Evolutionary conservation across 345 rosid genomes (phyloP), one percentile per base, ranked within the genome.

Genomic region (Excoecaria agallocha): DNA sequence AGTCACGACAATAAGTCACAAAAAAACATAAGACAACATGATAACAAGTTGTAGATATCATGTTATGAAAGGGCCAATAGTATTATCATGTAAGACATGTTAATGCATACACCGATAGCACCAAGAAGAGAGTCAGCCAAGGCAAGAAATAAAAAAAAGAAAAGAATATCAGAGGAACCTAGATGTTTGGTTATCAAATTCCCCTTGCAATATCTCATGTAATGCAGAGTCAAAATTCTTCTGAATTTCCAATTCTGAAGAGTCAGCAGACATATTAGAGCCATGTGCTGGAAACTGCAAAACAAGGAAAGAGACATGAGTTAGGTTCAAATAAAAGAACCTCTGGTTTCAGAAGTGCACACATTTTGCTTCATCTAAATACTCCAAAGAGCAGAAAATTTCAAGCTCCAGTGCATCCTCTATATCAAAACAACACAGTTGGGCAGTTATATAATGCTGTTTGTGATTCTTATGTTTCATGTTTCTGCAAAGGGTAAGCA

Each of bases 271-370:
- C 79, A 85, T 75, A 60, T 89, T 89, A 4, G 88, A 75, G 78
- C 77, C 78, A 82, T 69, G 82, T 70, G 88, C 88, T 52, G 98
- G 93, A 85, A 92, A 92, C 98, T 94, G 94, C 87, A 89, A 84
- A 58, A 70, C 84, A 83, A 63, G 6, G 9, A 43, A 43, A 43
- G 48, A 43, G 10, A 48, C 41, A 62, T 19, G 82, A 38, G 50
- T 45, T 49, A 68, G 72, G 75, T 68, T 67, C 17, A 39, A 19
- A 4, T 43, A 9, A 59, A 11, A 25, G 39, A 59, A 59, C 35
- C 13, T 59, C 39, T 59, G 64, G 16, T 15, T 24, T 59, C 25
- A 6, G 35, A 59, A 59, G 9, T 59, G 38, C 10, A 30, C n/a
- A 30, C 30, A 30, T n/a, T n/a, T n/a, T n/a, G n/a, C n/a, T n/a